Evolutionary conservation across 306 rosid species (phyloP).

Genomic region (Begonia masoniana): DNA sequence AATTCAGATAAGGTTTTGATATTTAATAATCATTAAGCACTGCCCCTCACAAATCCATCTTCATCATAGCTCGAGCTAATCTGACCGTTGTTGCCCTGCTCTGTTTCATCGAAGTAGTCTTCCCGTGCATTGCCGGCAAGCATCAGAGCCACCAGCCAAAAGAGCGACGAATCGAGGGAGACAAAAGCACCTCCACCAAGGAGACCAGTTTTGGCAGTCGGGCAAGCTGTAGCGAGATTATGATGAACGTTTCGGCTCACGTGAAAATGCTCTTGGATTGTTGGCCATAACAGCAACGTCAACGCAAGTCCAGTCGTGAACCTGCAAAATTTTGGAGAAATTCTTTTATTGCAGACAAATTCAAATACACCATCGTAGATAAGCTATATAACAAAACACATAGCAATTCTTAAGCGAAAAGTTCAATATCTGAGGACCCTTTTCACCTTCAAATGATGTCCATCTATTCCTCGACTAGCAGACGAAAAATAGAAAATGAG

Average conservation of each 20-base stretch:
- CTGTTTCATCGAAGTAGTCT: constrained; percentile 52
- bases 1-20: not conserved
- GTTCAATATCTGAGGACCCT: too few species aligned
- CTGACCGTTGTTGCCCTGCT: constrained; percentile 16
- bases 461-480: too few species aligned
- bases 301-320: constrained; percentile 53
- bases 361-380: too few species aligned
- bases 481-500: too few species aligned
- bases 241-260: constrained; percentile 17
- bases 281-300: constrained; percentile 48
- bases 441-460: too few species aligned
- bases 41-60: constrained; percentile 5
- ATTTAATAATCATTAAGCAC: constrained; percentile 7
- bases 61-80: constrained; percentile 18
- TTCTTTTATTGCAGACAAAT: too few species aligned
- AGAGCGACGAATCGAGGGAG: constrained; percentile 70
- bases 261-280: constrained; percentile 44
- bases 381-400: too few species aligned
- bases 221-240: constrained; percentile 21
- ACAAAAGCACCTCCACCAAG: constrained; percentile 88
- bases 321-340: constrained; percentile 14
- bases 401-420: too few species aligned
- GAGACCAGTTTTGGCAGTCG: constrained; percentile 69
- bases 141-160: constrained; percentile 87
- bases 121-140: constrained; percentile 64